Percentiles rank a stretch among this genome's conserved stretches.
These are phyloP conservation scores for Linum lewisii DNA, from an alignment of 345 rosid genomes.

Conservation along the genomic window DNA sequence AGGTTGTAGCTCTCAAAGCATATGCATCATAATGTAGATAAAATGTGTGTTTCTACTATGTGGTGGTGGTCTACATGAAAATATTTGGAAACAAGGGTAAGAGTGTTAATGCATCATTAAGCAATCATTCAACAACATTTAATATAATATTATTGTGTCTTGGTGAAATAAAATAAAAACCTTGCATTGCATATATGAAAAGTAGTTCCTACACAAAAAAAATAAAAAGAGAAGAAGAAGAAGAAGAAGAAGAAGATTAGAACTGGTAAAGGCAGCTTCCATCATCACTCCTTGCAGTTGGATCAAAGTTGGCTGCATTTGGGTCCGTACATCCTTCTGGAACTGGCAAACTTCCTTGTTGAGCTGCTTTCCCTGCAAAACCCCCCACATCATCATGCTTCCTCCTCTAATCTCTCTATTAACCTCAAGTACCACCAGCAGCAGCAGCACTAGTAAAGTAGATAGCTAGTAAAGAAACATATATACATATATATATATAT, in stretches of 20 bases:
- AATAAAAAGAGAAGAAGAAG: not conserved
- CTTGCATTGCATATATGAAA: not conserved
- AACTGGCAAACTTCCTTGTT: slow-evolving; percentile 58
- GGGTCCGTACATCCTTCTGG: slow-evolving; percentile 90
- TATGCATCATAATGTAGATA: not conserved
- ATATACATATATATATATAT: too few relatives aligned
- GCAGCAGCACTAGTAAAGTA: too few relatives aligned
- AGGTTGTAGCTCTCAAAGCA: not conserved
- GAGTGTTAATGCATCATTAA: not conserved
- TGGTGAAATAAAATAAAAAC: too few relatives aligned
- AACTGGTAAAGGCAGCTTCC: slow-evolving; percentile 57
- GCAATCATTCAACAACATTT: not conserved
- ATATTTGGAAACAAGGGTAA: too few relatives aligned
- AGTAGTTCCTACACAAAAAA: not conserved
- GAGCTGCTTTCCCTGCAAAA: slow-evolving; percentile 71
- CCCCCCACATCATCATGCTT: too few relatives aligned
- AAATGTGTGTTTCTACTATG: not conserved
- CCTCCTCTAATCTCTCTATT: too few relatives aligned
- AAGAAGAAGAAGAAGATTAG: slow-evolving; percentile 9
- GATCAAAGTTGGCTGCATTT: slow-evolving; percentile 58
- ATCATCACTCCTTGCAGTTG: slow-evolving; percentile 92
- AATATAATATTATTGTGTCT: not conserved
- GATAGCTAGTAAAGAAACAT: too few relatives aligned
- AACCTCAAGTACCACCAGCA: too few relatives aligned
- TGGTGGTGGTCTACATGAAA: not conserved